phyloP scores from a whole-genome alignment of 306 rosid genomes.

The Mucuna pruriens region DNA sequence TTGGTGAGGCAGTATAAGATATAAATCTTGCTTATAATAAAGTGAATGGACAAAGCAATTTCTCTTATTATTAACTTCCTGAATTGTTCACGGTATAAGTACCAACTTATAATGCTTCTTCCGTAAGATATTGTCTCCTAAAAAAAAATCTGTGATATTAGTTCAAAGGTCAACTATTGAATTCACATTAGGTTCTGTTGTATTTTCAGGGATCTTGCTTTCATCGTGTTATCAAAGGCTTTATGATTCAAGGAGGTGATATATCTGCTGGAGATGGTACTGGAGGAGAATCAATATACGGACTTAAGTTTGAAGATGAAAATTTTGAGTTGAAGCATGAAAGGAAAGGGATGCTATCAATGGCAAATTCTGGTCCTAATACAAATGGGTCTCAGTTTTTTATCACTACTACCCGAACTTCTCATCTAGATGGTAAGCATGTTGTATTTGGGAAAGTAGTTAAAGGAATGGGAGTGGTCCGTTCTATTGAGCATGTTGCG shows the following conservation, averaged over 20 bases:
- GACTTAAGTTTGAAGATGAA: constrained; percentile 83
- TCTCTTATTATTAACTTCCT: background rate
- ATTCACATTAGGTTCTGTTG: constrained; percentile 18
- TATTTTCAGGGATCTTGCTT: constrained; percentile 72
- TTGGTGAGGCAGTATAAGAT: background rate
- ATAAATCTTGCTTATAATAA: background rate
- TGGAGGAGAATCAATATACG: constrained; percentile 92
- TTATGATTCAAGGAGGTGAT: constrained; percentile 95
- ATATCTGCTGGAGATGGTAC: constrained; percentile 92
- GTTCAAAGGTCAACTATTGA: background rate
- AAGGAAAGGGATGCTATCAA: constrained; percentile 93
- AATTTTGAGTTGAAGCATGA: constrained; percentile 88
- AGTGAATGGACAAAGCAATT: background rate
- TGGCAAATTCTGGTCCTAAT: constrained; percentile 86
- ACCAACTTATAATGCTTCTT: background rate
- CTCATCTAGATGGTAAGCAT: constrained; percentile 89
- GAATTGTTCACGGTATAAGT: background rate
- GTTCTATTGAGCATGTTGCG: constrained; percentile 73
- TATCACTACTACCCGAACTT: constrained; percentile 79
- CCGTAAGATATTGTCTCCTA: background rate
- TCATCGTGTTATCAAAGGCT: constrained; percentile 79
- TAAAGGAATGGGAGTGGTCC: constrained; percentile 92
- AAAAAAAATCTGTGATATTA: background rate
- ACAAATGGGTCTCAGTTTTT: constrained; percentile 94
- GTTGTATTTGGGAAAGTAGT: constrained; percentile 87